Evolutionary conservation across 2,329 filamentous ascomycete genomes (phyloP).

Genomic region (Capronia coronata): DNA sequence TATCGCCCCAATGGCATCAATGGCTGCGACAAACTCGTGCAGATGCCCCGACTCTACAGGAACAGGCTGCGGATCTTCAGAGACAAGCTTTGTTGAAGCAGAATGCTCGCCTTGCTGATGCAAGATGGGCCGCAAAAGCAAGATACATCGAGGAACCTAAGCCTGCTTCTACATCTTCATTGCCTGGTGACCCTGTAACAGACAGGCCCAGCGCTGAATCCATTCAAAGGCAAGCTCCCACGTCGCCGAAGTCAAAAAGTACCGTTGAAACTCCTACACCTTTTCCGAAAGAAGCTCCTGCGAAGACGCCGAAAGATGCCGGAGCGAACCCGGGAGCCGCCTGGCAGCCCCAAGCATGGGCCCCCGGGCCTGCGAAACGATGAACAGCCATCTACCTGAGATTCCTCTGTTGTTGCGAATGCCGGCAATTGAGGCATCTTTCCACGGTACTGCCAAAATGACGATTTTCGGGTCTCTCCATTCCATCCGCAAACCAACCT

Average conservation of each 20-base stretch:
- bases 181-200: constrained; percentile 8
- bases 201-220: constrained; percentile 4
- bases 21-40: constrained; percentile 58
- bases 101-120: constrained; percentile 54
- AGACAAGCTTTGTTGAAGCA: constrained; percentile 54
- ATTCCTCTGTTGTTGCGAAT: too few species aligned
- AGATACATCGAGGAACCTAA: constrained; percentile 53
- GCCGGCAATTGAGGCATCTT: too few species aligned
- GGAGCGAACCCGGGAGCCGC: constrained; percentile 14
- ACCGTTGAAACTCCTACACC: neutral
- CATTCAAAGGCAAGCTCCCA: neutral
- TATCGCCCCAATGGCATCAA: constrained; percentile 61
- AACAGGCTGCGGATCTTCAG: constrained; percentile 53
- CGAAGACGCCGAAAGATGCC: constrained; percentile 3
- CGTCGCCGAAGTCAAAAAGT: constrained; percentile 6
- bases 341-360: constrained; percentile 19
- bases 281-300: neutral
- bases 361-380: constrained; percentile 14
- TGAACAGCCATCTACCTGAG: too few species aligned
- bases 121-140: constrained; percentile 54
- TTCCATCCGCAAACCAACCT: too few species aligned
- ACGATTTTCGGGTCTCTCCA: too few species aligned
- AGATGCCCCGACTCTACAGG: constrained; percentile 50
- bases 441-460: too few species aligned
- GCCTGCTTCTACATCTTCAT: constrained; percentile 24